Evolutionary conservation across 2,329 filamentous ascomycete species (phyloP).

Genomic region (Botrytis byssoidea): DNA sequence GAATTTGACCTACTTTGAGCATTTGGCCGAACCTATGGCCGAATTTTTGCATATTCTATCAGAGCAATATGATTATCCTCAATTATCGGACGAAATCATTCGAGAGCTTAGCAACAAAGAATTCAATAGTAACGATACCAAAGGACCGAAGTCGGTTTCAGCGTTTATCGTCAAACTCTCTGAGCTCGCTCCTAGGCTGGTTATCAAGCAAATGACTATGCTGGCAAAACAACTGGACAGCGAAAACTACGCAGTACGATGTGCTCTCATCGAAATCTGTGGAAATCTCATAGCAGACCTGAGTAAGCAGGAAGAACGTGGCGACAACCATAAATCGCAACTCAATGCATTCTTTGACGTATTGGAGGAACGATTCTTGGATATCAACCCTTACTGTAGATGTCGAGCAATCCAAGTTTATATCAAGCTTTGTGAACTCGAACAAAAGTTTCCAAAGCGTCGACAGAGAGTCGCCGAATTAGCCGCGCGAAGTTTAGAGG

Average conservation of each 20-base stretch:
- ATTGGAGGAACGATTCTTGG: slow-evolving; percentile 90
- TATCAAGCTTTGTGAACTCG: slow-evolving; percentile 86
- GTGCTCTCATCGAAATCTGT: slow-evolving; percentile 92
- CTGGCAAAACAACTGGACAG: slow-evolving; percentile 93
- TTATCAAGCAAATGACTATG: slow-evolving; percentile 97
- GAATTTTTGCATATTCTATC: slow-evolving; percentile 95
- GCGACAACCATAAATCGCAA: slow-evolving; percentile 90
- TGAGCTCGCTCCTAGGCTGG: slow-evolving; percentile 82
- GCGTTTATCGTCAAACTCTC: slow-evolving; percentile 91
- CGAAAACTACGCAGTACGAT: slow-evolving; percentile 93
- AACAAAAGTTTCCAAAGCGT: slow-evolving; percentile 92
- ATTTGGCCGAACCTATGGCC: slow-evolving; percentile 98
- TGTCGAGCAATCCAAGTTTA: slow-evolving; percentile 92
- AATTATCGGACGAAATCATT: slow-evolving; percentile 89
- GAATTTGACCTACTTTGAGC: slow-evolving; percentile 96
- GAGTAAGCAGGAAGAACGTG: slow-evolving; percentile 85
- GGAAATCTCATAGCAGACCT: slow-evolving; percentile 92
- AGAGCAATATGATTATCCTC: slow-evolving; percentile 96
- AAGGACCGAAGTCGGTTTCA: slow-evolving; percentile 93
- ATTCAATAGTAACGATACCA: slow-evolving; percentile 94
- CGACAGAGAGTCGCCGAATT: slow-evolving; percentile 84
- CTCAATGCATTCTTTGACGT: slow-evolving; percentile 97
- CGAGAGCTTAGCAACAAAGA: slow-evolving; percentile 96
- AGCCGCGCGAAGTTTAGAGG: slow-evolving; percentile 84
- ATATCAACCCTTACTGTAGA: slow-evolving; percentile 94